Evolutionary conservation across 2,329 filamentous ascomycete genomes (phyloP).

Genomic region (Curvularia verruculosa): DNA sequence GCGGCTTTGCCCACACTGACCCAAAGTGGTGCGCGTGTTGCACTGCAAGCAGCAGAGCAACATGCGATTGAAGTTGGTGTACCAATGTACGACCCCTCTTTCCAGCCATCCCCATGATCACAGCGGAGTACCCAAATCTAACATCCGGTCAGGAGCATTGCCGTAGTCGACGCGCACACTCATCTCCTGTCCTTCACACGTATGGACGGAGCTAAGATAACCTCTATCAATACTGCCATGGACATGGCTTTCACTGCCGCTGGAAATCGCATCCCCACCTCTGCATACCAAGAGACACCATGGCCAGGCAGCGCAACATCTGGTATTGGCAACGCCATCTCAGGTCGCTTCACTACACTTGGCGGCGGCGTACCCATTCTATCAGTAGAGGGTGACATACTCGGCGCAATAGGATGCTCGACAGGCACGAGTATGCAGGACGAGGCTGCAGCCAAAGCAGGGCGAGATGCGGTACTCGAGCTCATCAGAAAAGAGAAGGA

Average conservation of each 20-base stretch:
- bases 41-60: slow-evolving; percentile 36
- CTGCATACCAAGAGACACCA: slow-evolving; percentile 58
- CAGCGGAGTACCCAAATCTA: neutral
- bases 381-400: slow-evolving; percentile 53
- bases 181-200: slow-evolving; percentile 55
- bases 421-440: slow-evolving; percentile 62
- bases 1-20: slow-evolving; percentile 37
- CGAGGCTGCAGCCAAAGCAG: slow-evolving; percentile 57
- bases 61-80: slow-evolving; percentile 36
- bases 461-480: slow-evolving; percentile 55
- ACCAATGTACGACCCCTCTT: slow-evolving; percentile 38
- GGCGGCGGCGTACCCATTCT: slow-evolving; percentile 60
- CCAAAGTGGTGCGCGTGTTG: slow-evolving; percentile 37
- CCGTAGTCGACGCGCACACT: slow-evolving; percentile 51
- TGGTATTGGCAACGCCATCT: slow-evolving; percentile 57
- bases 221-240: slow-evolving; percentile 65
- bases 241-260: slow-evolving; percentile 64
- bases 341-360: slow-evolving; percentile 58
- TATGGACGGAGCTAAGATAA: slow-evolving; percentile 55
- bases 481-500: slow-evolving; percentile 28
- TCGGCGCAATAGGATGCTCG: slow-evolving; percentile 61
- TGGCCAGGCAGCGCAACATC: slow-evolving; percentile 57
- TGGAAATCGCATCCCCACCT: slow-evolving; percentile 58
- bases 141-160: slow-evolving; percentile 52
- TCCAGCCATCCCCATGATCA: neutral